phyloP scores from a whole-genome alignment of 306 rosid genomes.

The Ammopiptanthus mongolicus region DNA sequence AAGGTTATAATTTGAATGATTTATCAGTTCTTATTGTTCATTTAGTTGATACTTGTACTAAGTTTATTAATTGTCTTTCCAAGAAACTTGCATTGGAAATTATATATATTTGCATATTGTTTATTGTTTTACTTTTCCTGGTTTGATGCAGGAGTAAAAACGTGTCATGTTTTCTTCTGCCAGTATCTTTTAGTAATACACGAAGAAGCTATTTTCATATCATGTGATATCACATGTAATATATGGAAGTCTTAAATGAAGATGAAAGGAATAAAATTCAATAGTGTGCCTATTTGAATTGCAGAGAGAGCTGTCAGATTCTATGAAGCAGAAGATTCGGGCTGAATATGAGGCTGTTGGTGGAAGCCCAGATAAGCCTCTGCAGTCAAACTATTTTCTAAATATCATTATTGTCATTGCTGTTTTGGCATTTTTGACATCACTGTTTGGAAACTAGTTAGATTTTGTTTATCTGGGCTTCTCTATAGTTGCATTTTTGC shows the following conservation, averaged over 20 bases:
- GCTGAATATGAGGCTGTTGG: constrained; percentile 80
- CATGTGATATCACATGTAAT: constrained; percentile 55
- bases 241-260: constrained; percentile 63
- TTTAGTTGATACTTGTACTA: constrained; percentile 10
- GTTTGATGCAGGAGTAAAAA: constrained; percentile 84
- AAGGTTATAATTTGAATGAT: constrained; percentile 49
- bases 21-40: constrained; percentile 11
- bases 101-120: constrained; percentile 27
- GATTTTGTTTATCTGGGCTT: constrained; percentile 1
- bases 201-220: constrained; percentile 75
- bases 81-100: neutral
- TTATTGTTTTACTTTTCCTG: constrained; percentile 50
- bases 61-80: constrained; percentile 13
- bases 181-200: constrained; percentile 54
- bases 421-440: constrained; percentile 79
- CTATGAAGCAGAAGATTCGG: constrained; percentile 84
- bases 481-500: constrained; percentile 10
- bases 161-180: constrained; percentile 60
- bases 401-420: constrained; percentile 65
- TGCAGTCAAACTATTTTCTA: constrained; percentile 69
- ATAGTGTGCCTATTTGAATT: constrained; percentile 74
- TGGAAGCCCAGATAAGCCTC: constrained; percentile 90
- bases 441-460: constrained; percentile 64
- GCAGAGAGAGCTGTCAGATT: constrained; percentile 80
- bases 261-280: constrained; percentile 82